Evolutionary conservation across 495 filamentous ascomycete genomes (phyloP).

Genomic region (Penicillium lagena): DNA sequence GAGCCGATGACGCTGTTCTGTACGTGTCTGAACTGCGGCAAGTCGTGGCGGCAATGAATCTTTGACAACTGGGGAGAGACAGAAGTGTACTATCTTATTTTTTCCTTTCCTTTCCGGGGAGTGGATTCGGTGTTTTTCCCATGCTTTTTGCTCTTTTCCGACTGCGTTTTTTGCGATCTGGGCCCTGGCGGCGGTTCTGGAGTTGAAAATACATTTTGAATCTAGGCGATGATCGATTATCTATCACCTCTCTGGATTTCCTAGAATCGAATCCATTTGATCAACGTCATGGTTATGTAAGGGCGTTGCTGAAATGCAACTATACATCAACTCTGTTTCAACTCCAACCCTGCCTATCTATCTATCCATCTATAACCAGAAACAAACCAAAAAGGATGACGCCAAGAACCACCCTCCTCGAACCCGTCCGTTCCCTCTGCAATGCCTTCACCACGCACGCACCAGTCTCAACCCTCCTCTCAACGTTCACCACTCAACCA

Average conservation of each 20-base stretch:
- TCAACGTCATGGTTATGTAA: constrained; percentile 17
- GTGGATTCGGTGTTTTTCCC: constrained; percentile 6
- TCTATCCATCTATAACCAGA: neutral
- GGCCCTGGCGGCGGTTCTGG: constrained; percentile 5
- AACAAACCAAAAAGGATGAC: constrained; percentile 9
- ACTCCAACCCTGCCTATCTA: neutral
- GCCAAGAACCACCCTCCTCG: constrained; percentile 30
- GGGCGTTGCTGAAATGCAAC: neutral
- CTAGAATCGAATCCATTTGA: too few relatives aligned
- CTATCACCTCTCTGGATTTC: too few relatives aligned
- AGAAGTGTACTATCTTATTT: constrained; percentile 12
- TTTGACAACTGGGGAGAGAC: constrained; percentile 2
- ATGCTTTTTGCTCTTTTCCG: constrained; percentile 3
- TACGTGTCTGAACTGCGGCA: constrained; percentile 46
- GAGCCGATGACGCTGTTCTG: constrained; percentile 47
- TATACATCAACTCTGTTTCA: neutral
- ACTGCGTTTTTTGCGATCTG: neutral
- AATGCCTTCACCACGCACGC: constrained; percentile 32
- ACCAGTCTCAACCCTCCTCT: constrained; percentile 25
- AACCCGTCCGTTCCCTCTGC: constrained; percentile 39
- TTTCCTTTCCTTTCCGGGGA: too few relatives aligned
- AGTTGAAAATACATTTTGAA: constrained; percentile 3
- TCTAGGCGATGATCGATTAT: too few relatives aligned
- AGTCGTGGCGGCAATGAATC: constrained; percentile 42
- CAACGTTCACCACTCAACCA: constrained; percentile 42